Percentiles rank a stretch among this genome's conserved stretches.
Evolutionary conservation across 1,139 yeast genomes (phyloP).

Genomic region (Candida albicans): DNA sequence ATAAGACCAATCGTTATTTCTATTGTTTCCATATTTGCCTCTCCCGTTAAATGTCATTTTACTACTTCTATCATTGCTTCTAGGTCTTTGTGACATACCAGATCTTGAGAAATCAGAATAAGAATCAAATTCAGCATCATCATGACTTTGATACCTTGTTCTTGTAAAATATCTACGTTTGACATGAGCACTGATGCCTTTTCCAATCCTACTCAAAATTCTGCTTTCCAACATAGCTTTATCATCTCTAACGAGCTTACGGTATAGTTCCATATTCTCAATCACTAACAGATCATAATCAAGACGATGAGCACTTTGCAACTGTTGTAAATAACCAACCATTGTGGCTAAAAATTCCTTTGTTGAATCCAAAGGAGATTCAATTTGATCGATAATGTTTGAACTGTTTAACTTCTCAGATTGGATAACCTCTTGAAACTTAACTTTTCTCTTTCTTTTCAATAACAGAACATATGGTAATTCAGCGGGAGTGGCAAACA

Average conservation of each 20-base stretch:
- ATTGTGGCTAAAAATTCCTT: slow-evolving; percentile 27
- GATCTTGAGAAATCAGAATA: no score
- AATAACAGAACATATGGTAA: slow-evolving; percentile 46
- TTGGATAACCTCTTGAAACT: slow-evolving; percentile 35
- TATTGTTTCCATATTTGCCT: slow-evolving; percentile 2
- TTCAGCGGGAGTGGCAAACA: slow-evolving; percentile 52
- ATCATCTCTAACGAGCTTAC: slow-evolving; percentile 17
- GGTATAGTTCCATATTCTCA: slow-evolving; percentile 14
- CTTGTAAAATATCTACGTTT: slow-evolving; percentile 6
- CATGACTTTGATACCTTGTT: no score
- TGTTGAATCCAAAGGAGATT: slow-evolving; percentile 13
- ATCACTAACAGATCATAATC: slow-evolving; percentile 8
- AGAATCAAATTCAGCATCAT: no score
- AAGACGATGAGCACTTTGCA: slow-evolving; percentile 28
- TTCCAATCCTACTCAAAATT: neutral
- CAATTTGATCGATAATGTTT: slow-evolving; percentile 15
- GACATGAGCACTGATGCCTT: neutral
- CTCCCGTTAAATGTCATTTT: slow-evolving; percentile 4
- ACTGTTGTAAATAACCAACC: slow-evolving; percentile 35
- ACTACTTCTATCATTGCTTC: slow-evolving; percentile 4
- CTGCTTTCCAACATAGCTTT: slow-evolving; percentile 13
- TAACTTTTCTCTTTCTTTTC: slow-evolving; percentile 47
- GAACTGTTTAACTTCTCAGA: slow-evolving; percentile 11
- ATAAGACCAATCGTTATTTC: neutral
- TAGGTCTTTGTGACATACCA: neutral